A percentile compares a stretch with the other conserved stretches of the same genome.
These are phyloP conservation scores for Trichoderma asperellum DNA, from an alignment of 2,329 filamentous ascomycete species.

Conservation along the genomic window DNA sequence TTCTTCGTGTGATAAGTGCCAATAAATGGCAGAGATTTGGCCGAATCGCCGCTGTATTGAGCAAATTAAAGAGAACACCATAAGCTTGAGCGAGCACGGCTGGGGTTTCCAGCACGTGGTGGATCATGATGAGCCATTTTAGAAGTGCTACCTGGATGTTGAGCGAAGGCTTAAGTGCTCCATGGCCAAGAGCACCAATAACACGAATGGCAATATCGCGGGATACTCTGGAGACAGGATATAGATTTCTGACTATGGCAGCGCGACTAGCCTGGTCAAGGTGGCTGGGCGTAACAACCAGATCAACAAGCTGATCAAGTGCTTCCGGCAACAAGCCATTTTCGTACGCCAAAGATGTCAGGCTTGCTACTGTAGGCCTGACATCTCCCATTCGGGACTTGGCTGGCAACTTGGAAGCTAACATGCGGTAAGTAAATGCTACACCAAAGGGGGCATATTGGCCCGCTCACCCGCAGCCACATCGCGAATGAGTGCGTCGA, in stretches of 20 bases:
- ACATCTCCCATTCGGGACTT: slow-evolving; percentile 68
- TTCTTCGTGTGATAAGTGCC: slow-evolving; percentile 76
- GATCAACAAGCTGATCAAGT: slow-evolving; percentile 65
- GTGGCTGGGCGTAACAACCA: slow-evolving; percentile 67
- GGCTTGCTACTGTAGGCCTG: slow-evolving; percentile 64
- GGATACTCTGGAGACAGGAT: slow-evolving; percentile 69
- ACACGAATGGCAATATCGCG: slow-evolving; percentile 65
- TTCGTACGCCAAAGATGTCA: slow-evolving; percentile 67
- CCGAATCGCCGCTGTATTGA: slow-evolving; percentile 77
- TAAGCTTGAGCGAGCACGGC: slow-evolving; percentile 70
- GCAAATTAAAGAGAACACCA: slow-evolving; percentile 75
- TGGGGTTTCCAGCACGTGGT: slow-evolving; percentile 69
- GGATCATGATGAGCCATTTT: slow-evolving; percentile 77
- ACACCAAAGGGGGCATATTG: neutral
- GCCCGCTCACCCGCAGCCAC: slow-evolving; percentile 40
- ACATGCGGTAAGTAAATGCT: neutral
- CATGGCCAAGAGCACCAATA: slow-evolving; percentile 76
- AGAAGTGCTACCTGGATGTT: slow-evolving; percentile 71
- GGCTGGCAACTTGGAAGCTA: slow-evolving; percentile 63
- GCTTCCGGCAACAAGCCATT: slow-evolving; percentile 65
- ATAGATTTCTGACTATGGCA: slow-evolving; percentile 72
- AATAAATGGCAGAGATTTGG: slow-evolving; percentile 74
- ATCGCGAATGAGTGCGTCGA: slow-evolving; percentile 44
- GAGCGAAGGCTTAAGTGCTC: slow-evolving; percentile 72
- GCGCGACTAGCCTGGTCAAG: slow-evolving; percentile 77